Conservation (phyloP, 768 basidiomycete species). For the Phlegmacium glaucopus region DNA sequence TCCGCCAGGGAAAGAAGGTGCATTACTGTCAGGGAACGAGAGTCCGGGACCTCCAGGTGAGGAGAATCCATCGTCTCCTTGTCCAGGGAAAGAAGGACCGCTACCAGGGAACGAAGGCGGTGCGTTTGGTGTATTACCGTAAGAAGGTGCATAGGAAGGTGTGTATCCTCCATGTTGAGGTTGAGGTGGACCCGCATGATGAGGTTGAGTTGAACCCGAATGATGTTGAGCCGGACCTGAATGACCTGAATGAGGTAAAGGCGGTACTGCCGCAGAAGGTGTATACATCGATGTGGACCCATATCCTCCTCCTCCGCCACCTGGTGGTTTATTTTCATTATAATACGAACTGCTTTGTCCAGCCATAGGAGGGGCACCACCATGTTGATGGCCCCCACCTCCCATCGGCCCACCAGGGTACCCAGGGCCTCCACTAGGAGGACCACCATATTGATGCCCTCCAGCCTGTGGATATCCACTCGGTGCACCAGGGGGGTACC, state of each 20-base stretch:
- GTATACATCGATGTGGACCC: no score
- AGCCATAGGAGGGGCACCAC: conserved; percentile 4
- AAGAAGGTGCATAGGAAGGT: conserved; percentile 21
- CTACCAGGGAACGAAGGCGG: conserved; percentile 19
- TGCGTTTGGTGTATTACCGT: conserved; percentile 12
- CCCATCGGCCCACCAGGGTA: conserved; percentile 13
- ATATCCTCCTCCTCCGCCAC: no score
- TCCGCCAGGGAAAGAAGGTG: conserved; percentile 22
- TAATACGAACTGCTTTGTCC: background rate
- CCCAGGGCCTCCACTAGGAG: conserved; percentile 3
- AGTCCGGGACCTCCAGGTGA: conserved; percentile 24
- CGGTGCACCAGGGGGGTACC: conserved; percentile 2
- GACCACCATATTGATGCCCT: conserved; percentile 25
- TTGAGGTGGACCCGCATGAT: conserved; percentile 13
- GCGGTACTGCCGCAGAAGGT: no score
- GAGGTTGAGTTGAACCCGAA: conserved; percentile 23
- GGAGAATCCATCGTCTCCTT: conserved; percentile 16
- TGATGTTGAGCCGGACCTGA: conserved; percentile 23
- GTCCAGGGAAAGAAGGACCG: conserved; percentile 20
- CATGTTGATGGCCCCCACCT: conserved; percentile 29
- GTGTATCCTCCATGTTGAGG: conserved; percentile 13
- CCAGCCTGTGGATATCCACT: conserved; percentile 20
- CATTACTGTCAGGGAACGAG: background rate
- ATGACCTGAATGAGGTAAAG: background rate
- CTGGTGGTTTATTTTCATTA: no score